phyloP scores from a whole-genome alignment of 2,329 filamentous ascomycete species.

The Akanthomyces lecanii region DNA sequence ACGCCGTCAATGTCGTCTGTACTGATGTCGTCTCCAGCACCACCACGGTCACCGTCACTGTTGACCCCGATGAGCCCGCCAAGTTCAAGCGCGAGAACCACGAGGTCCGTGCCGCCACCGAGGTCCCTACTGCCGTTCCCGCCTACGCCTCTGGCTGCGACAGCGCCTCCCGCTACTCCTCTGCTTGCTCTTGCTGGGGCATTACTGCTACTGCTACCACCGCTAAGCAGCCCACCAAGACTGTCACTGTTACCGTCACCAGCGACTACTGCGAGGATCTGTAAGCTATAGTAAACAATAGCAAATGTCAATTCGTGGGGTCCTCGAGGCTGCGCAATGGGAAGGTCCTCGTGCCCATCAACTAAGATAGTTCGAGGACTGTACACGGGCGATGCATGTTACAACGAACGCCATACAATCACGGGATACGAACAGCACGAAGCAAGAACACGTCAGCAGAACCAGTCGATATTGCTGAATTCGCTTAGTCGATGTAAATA shows the following conservation, averaged over 20 bases:
- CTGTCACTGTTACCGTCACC: constrained; percentile 39
- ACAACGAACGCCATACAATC: background rate
- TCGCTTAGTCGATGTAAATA: constrained; percentile 11
- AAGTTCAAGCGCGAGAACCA: constrained; percentile 28
- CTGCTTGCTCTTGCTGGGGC: constrained; percentile 43
- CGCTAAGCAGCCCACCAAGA: constrained; percentile 36
- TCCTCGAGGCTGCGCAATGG: background rate
- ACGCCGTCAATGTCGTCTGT: background rate
- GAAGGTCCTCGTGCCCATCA: background rate
- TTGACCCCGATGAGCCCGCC: constrained; percentile 30
- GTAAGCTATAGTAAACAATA: constrained; percentile 17
- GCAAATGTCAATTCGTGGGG: background rate
- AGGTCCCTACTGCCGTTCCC: constrained; percentile 32
- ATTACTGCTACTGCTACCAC: constrained; percentile 37
- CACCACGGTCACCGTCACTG: constrained; percentile 37
- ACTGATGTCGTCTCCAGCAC: constrained; percentile 22
- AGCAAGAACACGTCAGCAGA: background rate
- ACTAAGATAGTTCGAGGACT: background rate
- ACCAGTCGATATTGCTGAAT: background rate
- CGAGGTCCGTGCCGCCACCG: constrained; percentile 30
- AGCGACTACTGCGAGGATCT: constrained; percentile 39
- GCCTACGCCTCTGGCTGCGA: constrained; percentile 39
- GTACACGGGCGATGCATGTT: background rate
- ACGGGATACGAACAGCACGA: constrained; percentile 16
- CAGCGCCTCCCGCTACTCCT: constrained; percentile 33